A percentile compares a stretch with the other conserved stretches of the same genome.
Conservation (phyloP, 345 rosid genomes). For the Draba incana region DNA sequence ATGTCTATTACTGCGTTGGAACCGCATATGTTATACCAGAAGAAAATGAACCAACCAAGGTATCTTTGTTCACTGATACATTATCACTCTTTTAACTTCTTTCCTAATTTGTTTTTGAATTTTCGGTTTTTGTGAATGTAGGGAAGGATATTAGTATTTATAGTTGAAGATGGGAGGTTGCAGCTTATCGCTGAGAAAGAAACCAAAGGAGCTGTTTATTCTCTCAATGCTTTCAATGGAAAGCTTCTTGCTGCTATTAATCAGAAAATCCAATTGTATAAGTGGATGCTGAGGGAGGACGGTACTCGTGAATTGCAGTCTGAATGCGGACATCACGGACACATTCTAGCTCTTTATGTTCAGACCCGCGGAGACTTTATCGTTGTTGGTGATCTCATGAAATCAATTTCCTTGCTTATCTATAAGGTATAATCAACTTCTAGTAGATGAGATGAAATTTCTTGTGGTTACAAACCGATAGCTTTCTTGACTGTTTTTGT, state of each 20-base stretch:
- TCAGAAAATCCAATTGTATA: constrained; percentile 92
- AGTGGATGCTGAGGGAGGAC: constrained; percentile 96
- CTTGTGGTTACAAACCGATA: constrained; percentile 12
- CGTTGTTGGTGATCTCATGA: constrained; percentile 97
- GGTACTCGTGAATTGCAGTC: constrained; percentile 88
- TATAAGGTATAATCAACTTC: constrained; percentile 60
- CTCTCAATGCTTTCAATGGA: constrained; percentile 91
- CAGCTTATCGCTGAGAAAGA: constrained; percentile 95
- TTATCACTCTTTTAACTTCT: constrained; percentile 9
- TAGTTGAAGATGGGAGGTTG: constrained; percentile 86
- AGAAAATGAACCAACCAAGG: constrained; percentile 97
- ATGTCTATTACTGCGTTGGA: constrained; percentile 94
- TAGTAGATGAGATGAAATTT: constrained; percentile 1
- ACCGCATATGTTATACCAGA: constrained; percentile 97
- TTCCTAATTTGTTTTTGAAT: neutral
- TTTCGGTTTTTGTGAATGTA: constrained; percentile 28
- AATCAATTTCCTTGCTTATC: constrained; percentile 87
- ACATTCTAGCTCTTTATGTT: constrained; percentile 90
- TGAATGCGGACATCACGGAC: constrained; percentile 97
- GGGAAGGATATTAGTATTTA: constrained; percentile 91
- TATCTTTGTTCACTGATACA: constrained; percentile 32
- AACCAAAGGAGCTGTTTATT: constrained; percentile 95
- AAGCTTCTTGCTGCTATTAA: constrained; percentile 93
- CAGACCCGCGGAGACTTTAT: constrained; percentile 98
- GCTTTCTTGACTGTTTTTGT: neutral